A percentile compares a stretch with the other conserved stretches of the same genome.
phyloP scores from a whole-genome alignment of 164 flowering plant genomes.

The Sedum album region DNA sequence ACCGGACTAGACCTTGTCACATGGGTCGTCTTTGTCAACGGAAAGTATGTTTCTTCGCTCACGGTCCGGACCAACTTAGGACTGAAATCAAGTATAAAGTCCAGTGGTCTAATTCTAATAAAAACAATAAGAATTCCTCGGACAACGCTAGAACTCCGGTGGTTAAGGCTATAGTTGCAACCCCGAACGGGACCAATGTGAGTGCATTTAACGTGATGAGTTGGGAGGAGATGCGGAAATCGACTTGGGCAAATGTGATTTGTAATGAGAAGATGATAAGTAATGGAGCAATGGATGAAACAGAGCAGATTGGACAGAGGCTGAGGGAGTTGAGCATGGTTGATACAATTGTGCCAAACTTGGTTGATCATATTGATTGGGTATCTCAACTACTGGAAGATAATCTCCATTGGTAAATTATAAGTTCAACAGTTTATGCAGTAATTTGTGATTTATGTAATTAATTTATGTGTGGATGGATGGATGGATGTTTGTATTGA shows the following conservation, averaged over 20 bases:
- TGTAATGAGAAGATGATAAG: not conserved
- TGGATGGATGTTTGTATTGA: no score
- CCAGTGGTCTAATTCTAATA: not conserved
- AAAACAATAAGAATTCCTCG: not conserved
- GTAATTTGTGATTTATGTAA: no score
- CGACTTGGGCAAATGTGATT: not conserved
- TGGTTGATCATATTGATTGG: not conserved
- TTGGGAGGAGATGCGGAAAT: not conserved
- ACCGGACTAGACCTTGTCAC: conserved; percentile 51
- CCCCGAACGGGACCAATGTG: not conserved
- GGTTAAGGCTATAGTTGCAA: not conserved
- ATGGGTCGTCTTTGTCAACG: conserved; percentile 35
- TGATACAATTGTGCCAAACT: not conserved
- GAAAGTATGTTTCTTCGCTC: conserved; percentile 67
- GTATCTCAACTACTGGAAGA: not conserved
- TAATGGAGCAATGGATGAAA: not conserved
- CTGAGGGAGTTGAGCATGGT: not conserved
- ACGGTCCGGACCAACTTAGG: conserved; percentile 40
- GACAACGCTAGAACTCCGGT: not conserved
- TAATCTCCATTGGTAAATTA: not conserved
- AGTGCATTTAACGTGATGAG: not conserved
- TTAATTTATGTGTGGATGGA: no score
- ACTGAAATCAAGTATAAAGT: conserved; percentile 14
- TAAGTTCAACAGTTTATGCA: no score
- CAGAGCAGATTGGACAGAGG: not conserved